phyloP scores from a whole-genome alignment of 1,139 yeast genomes.

The Torulaspora pretoriensis region DNA sequence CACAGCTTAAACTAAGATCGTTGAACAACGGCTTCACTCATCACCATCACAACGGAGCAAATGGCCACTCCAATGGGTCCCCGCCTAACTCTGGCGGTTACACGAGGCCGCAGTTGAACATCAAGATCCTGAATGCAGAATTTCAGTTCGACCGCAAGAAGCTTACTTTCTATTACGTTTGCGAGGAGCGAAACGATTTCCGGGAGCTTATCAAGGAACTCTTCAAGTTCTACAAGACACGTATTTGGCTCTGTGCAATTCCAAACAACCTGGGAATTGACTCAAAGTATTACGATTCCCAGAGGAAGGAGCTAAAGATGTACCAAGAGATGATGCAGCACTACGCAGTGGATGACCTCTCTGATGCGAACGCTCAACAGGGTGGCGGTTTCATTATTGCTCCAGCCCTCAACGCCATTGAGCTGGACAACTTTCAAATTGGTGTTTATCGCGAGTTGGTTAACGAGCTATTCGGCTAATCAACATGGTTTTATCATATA shows the following conservation, averaged over 20 bases:
- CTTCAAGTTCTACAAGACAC: constrained; percentile 88
- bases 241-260: constrained; percentile 97
- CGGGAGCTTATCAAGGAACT: constrained; percentile 87
- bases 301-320: constrained; percentile 29
- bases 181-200: constrained; percentile 79
- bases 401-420: constrained; percentile 28
- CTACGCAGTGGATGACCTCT: constrained; percentile 26
- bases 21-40: constrained; percentile 23
- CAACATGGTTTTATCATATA: background rate
- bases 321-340: constrained; percentile 34
- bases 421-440: constrained; percentile 35
- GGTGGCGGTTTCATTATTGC: constrained; percentile 29
- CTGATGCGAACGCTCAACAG: constrained; percentile 24
- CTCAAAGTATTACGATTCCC: constrained; percentile 30
- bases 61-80: constrained; percentile 1
- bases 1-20: constrained; percentile 36
- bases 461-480: constrained; percentile 22
- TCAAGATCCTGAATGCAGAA: constrained; percentile 68
- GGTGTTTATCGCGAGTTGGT: constrained; percentile 38
- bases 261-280: constrained; percentile 37
- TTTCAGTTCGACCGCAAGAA: constrained; percentile 94
- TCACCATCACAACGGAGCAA: constrained; percentile 10
- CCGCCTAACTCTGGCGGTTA: constrained; percentile 3
- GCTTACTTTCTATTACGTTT: constrained; percentile 76
- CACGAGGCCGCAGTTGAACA: constrained; percentile 32